Evolutionary conservation across 768 basidiomycete species (phyloP).

Genomic region (Termitomyces sp.): DNA sequence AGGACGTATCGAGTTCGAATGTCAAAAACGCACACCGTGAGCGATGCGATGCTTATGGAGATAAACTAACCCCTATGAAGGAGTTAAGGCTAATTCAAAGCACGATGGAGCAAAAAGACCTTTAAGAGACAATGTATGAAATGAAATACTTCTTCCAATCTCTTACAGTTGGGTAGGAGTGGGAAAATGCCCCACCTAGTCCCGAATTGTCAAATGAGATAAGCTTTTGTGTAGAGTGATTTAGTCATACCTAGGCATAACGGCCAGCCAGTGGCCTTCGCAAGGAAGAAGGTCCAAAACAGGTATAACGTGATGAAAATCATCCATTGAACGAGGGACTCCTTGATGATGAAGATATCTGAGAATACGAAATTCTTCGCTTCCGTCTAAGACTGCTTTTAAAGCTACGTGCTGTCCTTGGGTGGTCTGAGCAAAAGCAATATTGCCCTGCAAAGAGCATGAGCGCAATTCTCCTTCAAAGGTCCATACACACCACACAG

Average conservation of each 20-base stretch:
- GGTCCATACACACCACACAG: background rate
- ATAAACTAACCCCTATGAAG: constrained; percentile 11
- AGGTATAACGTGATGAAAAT: background rate
- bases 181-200: constrained; percentile 2
- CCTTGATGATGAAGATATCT: background rate
- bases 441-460: background rate
- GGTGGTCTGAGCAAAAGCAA: no score
- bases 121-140: no score
- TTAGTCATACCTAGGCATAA: constrained; percentile 20
- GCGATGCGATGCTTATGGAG: no score
- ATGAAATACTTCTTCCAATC: background rate
- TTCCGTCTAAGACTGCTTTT: no score
- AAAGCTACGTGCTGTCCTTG: no score
- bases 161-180: background rate
- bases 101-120: background rate
- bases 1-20: constrained; percentile 1
- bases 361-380: no score
- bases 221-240: no score
- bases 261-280: background rate
- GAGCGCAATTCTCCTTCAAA: background rate
- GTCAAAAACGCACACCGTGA: no score
- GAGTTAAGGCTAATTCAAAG: background rate
- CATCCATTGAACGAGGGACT: background rate
- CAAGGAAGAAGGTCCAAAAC: no score
- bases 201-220: background rate